Evolutionary conservation across 2,329 filamentous ascomycete genomes (phyloP).

Genomic region (Cordyceps farinosa): DNA sequence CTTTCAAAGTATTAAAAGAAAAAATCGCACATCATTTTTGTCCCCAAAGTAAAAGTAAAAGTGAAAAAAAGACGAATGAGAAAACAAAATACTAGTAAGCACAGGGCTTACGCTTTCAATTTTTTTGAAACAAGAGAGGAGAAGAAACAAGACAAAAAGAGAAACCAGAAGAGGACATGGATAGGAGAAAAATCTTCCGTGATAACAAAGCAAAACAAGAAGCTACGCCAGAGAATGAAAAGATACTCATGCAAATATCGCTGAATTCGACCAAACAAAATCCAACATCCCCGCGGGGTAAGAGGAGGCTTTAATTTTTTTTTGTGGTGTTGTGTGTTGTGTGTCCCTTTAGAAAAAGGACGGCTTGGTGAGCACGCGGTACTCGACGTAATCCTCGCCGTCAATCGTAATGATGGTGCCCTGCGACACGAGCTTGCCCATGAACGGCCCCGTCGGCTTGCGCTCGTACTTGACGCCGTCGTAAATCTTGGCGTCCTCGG

Average conservation of each 20-base stretch:
- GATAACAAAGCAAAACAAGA: not conserved
- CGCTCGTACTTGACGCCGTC: constrained; percentile 60
- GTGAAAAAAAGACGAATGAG: not conserved
- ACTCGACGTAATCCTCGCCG: constrained; percentile 65
- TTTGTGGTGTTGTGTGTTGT: not conserved
- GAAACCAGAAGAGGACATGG: not conserved
- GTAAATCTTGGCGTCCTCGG: constrained; percentile 55
- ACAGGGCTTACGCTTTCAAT: not conserved
- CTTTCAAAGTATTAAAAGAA: too few relatives aligned
- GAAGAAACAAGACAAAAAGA: not conserved
- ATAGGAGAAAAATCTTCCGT: not conserved
- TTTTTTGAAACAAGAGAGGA: not conserved
- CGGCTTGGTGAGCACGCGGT: constrained; percentile 61
- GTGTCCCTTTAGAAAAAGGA: constrained; percentile 48
- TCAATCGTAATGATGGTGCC: constrained; percentile 62
- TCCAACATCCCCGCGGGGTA: not conserved
- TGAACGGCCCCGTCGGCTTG: constrained; percentile 57
- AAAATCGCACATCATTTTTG: not conserved
- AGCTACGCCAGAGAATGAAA: not conserved
- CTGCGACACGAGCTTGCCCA: constrained; percentile 60
- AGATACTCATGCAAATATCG: constrained; percentile 8
- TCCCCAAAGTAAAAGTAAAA: not conserved
- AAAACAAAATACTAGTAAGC: not conserved
- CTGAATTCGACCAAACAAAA: constrained; percentile 2
- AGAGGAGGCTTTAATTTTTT: too few relatives aligned